Evolutionary conservation across 345 rosid species (phyloP).

Genomic region (Ailanthus altissimus): DNA sequence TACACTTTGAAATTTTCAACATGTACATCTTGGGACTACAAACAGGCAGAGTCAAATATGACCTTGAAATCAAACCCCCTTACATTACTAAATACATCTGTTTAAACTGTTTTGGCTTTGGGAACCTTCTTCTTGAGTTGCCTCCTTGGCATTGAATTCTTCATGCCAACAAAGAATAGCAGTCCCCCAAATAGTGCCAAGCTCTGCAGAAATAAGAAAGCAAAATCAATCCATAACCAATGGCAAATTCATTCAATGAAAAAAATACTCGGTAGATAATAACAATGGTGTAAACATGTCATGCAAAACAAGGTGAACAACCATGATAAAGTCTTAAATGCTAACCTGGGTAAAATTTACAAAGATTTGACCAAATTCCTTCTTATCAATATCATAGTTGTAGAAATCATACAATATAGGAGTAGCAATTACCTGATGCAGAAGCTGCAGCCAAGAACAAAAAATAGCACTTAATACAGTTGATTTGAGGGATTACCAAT

Average conservation of each 20-base stretch:
- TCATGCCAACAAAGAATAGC: slow-evolving; percentile 77
- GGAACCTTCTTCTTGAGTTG: slow-evolving; percentile 60
- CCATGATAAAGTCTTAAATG: background rate
- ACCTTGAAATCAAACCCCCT: slow-evolving; percentile 18
- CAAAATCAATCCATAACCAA: background rate
- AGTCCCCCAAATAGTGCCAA: slow-evolving; percentile 72
- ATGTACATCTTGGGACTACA: slow-evolving; percentile 3
- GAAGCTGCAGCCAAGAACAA: slow-evolving; percentile 42
- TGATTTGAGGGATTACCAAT: background rate
- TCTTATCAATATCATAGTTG: slow-evolving; percentile 58
- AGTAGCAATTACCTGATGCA: slow-evolving; percentile 55
- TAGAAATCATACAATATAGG: slow-evolving; percentile 71
- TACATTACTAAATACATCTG: background rate
- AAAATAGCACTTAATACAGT: background rate
- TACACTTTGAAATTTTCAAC: too few relatives aligned
- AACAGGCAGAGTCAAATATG: slow-evolving; percentile 10
- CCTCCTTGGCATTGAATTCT: slow-evolving; percentile 68
- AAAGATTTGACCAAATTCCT: slow-evolving; percentile 54
- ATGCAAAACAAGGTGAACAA: background rate
- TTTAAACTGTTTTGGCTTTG: slow-evolving; percentile 54
- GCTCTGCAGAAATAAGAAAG: slow-evolving; percentile 39
- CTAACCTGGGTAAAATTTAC: slow-evolving; percentile 65
- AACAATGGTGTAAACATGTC: background rate
- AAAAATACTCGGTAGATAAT: background rate
- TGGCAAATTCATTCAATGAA: background rate